Evolutionary conservation across 805 yeast genomes (phyloP).

Genomic region (Danielia oregonensis): DNA sequence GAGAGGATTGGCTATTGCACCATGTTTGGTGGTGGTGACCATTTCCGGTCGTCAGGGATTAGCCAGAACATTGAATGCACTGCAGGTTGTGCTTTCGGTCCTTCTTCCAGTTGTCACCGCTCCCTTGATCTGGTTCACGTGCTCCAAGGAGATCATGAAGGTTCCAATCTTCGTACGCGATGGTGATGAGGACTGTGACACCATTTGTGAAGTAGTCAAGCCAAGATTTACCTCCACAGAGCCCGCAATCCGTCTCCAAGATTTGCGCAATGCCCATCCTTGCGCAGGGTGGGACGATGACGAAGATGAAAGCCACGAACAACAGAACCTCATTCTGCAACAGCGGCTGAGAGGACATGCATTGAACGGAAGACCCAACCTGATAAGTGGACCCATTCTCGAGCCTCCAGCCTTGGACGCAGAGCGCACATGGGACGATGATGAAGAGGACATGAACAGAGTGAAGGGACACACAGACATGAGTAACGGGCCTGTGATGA

Average conservation of each 20-base stretch:
- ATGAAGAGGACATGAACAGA: conserved; percentile 22
- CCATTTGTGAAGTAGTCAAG: conserved; percentile 13
- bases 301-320: conserved; percentile 20
- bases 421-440: conserved; percentile 12
- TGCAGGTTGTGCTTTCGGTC: conserved; percentile 79
- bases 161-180: conserved; percentile 39
- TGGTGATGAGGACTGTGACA: conserved; percentile 24
- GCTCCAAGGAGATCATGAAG: conserved; percentile 62
- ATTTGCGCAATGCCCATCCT: conserved; percentile 38
- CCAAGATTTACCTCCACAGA: conserved; percentile 29
- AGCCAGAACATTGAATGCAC: conserved; percentile 66
- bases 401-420: background rate
- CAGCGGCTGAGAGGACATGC: conserved; percentile 2
- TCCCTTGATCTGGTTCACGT: conserved; percentile 59
- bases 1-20: conserved; percentile 77
- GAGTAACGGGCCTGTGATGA: conserved; percentile 60
- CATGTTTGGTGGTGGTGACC: conserved; percentile 73
- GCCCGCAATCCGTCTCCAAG: conserved; percentile 40
- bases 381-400: too few relatives aligned
- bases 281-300: conserved; percentile 40
- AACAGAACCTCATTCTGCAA: conserved; percentile 11
- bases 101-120: conserved; percentile 74
- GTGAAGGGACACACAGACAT: conserved; percentile 51
- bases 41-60: conserved; percentile 80
- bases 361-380: background rate